A percentile compares a stretch with the other conserved stretches of the same genome.
Evolutionary conservation across 306 rosid species (phyloP).

Genomic region (Vigna angularis): DNA sequence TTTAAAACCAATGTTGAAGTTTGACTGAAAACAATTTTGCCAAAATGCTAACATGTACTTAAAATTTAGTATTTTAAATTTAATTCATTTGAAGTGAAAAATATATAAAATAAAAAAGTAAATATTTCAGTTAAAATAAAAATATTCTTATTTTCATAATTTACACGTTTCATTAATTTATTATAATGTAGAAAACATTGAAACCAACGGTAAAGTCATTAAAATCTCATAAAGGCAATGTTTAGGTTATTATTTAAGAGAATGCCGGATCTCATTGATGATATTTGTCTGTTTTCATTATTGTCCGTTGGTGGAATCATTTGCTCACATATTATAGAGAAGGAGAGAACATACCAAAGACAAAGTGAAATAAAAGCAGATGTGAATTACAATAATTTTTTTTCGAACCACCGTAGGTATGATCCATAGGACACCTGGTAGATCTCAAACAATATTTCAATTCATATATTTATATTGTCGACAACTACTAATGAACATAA

Average conservation of each 20-base stretch:
- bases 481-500: no score
- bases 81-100: background rate
- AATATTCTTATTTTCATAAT: background rate
- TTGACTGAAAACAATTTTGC: background rate
- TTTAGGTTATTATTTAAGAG: background rate
- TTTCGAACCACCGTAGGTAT: no score
- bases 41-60: background rate
- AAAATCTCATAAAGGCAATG: background rate
- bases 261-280: background rate
- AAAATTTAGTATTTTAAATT: background rate
- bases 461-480: no score
- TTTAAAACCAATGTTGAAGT: background rate
- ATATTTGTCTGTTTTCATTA: background rate
- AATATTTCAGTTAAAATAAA: background rate
- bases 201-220: conserved; percentile 12
- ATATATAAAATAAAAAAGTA: background rate
- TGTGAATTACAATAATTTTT: no score
- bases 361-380: background rate
- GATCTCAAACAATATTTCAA: no score
- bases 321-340: background rate
- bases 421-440: no score
- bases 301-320: background rate
- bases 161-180: background rate
- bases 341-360: background rate
- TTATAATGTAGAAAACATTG: background rate